A percentile compares a stretch with the other conserved stretches of the same genome.
phyloP scores from a whole-genome alignment of 2,329 filamentous ascomycete genomes.

The Pezicula radicicola region DNA sequence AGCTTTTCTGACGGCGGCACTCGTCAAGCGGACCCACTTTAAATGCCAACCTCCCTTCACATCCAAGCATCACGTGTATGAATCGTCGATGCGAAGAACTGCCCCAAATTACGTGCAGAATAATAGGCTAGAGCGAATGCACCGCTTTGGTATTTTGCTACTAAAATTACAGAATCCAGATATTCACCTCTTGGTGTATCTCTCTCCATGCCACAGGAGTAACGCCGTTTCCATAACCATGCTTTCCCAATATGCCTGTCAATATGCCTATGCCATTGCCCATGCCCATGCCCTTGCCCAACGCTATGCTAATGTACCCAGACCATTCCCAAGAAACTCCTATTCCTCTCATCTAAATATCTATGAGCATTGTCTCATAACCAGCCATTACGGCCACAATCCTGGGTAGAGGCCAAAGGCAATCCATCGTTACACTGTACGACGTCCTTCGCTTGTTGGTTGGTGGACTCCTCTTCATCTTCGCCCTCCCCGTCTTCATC shows the following conservation, averaged over 20 bases:
- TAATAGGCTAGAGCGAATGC: too few species aligned
- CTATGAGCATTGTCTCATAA: constrained; percentile 2
- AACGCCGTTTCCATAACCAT: not conserved
- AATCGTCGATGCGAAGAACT: too few species aligned
- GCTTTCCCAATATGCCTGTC: not conserved
- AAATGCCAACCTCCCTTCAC: too few species aligned
- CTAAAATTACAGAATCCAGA: too few species aligned
- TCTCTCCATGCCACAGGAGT: not conserved
- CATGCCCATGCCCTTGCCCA: constrained; percentile 2
- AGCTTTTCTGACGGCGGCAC: too few species aligned
- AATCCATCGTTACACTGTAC: constrained; percentile 4
- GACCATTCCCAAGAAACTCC: not conserved
- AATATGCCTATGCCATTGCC: constrained; percentile 5
- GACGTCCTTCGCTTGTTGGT: not conserved
- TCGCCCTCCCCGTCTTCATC: constrained; percentile 40
- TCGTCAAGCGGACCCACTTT: too few species aligned
- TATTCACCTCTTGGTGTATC: too few species aligned
- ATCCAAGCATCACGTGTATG: too few species aligned
- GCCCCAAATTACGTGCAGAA: too few species aligned
- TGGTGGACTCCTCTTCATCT: constrained; percentile 23
- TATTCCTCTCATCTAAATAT: not conserved
- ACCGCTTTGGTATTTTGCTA: too few species aligned
- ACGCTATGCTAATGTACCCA: constrained; percentile 10
- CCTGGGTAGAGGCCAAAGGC: constrained; percentile 1
- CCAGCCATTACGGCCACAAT: constrained; percentile 8